Evolutionary conservation across 2,329 filamentous ascomycete genomes (phyloP), one percentile per base, ranked within the genome.

Genomic region (Ambrosiella beaveri): DNA sequence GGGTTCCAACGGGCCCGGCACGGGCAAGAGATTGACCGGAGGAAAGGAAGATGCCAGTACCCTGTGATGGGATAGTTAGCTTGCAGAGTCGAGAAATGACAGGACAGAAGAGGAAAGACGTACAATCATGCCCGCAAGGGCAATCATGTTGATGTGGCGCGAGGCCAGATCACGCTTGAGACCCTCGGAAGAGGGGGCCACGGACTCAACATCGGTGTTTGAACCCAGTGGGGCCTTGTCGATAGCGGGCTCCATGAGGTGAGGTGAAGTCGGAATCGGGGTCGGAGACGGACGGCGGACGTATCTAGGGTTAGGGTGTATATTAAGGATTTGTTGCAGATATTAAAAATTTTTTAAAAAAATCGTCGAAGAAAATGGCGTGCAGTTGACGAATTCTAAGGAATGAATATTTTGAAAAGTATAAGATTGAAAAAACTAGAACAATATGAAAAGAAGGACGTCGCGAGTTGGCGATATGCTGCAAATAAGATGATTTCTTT

Each of bases 21-120:
- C 69, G 74, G 1, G 71, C 68, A 36, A 80, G 68, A 1, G 73
- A 71, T 17, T 70, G 72, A 2, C 76, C 75, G 0, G 76, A 74
- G 13, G 77, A 76, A 39, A 80, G 70, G 60, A 79, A 75, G 37
- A 80, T 65, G 52, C 69, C 69, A 39, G 65, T 68, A 12, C 70
- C 70, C 57, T 71, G 68, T 6, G 7, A 36, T 6, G 19, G 2
- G 36, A 50, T 35, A n/a, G n/a, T 50, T 39, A 38, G 41, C 49
- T 36, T 13, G 40, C 17, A 9, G 11, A 37, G 13, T 12, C 7
- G 5, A 40, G 19, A 1, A 45, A 15, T 8, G 9, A 40, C 3
- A n/a, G 35, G n/a, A 17, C 17, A n/a, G 44, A 17, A 49, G 35
- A 11, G 40, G 3, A 8, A 11, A 17, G 40, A 54, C 58, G 41